Evolutionary conservation across 1,139 yeast species (phyloP).

Genomic region (Scheffersomyces insectosa): DNA sequence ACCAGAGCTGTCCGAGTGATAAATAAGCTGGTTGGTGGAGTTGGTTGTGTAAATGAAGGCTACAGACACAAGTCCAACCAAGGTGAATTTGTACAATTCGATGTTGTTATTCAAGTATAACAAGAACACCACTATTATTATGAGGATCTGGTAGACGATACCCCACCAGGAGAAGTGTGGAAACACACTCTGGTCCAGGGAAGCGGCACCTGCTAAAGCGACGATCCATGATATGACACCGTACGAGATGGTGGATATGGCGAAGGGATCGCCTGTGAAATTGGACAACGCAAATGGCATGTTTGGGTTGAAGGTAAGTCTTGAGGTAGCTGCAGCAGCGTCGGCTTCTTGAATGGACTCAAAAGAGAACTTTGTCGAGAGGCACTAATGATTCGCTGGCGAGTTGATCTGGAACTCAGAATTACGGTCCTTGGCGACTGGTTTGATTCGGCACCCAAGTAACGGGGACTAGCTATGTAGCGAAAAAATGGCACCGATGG

Average conservation of each 20-base stretch:
- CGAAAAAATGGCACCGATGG: too few species aligned
- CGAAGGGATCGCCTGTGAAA: slow-evolving; percentile 69
- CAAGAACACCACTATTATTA: slow-evolving; percentile 55
- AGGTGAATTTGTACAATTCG: slow-evolving; percentile 68
- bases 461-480: too few species aligned
- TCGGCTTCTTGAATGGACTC: background rate
- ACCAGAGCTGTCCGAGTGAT: slow-evolving; percentile 59
- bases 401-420: too few species aligned
- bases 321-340: background rate
- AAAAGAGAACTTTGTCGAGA: background rate
- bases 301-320: background rate
- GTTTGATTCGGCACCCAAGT: too few species aligned
- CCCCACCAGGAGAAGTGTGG: slow-evolving; percentile 98
- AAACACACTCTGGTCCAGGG: slow-evolving; percentile 51
- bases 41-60: slow-evolving; percentile 85
- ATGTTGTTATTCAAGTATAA: slow-evolving; percentile 68
- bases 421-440: too few species aligned
- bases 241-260: slow-evolving; percentile 62
- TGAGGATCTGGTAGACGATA: slow-evolving; percentile 71
- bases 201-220: slow-evolving; percentile 83
- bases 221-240: slow-evolving; percentile 77
- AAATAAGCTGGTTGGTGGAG: slow-evolving; percentile 77
- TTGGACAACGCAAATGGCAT: slow-evolving; percentile 51
- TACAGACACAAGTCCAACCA: slow-evolving; percentile 56
- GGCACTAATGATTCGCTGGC: background rate